A percentile compares a stretch with the other conserved stretches of the same genome.
These are phyloP conservation scores for Aspergillus diversus DNA, from an alignment of 495 filamentous ascomycete species.

Conservation along the genomic window DNA sequence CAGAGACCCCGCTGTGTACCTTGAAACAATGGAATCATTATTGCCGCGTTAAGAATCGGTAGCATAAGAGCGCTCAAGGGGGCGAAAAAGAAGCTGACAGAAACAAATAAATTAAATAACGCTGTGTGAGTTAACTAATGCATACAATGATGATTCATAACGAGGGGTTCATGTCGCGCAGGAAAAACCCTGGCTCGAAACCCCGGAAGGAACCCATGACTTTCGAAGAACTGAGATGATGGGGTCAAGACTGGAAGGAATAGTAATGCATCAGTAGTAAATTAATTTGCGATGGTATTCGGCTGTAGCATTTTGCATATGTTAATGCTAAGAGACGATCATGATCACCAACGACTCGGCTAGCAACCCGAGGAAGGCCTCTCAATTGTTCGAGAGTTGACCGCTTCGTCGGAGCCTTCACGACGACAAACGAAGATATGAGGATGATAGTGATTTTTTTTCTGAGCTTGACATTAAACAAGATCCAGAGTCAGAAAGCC, in stretches of 20 bases:
- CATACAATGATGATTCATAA: constrained; percentile 33
- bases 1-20: constrained; percentile 35
- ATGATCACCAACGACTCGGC: constrained; percentile 23
- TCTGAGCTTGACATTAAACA: constrained; percentile 5
- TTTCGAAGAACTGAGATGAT: not conserved
- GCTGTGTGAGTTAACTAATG: constrained; percentile 32
- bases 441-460: constrained; percentile 4
- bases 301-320: constrained; percentile 14
- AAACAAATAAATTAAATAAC: constrained; percentile 22
- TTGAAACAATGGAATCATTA: constrained; percentile 13
- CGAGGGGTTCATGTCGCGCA: constrained; percentile 44
- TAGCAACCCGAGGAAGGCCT: constrained; percentile 17
- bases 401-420: constrained; percentile 5
- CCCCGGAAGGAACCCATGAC: constrained; percentile 20
- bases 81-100: not conserved
- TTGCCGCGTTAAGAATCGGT: constrained; percentile 2
- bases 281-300: constrained; percentile 12
- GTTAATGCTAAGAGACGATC: constrained; percentile 25
- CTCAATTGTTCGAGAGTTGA: constrained; percentile 10
- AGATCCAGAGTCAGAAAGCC: constrained; percentile 1
- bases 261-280: constrained; percentile 10
- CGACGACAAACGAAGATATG: not conserved
- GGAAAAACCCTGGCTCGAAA: constrained; percentile 31
- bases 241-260: constrained; percentile 8
- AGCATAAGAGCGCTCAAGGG: not conserved